Conservation (phyloP, 257 asterid species). For the Cinchona pubescens region DNA sequence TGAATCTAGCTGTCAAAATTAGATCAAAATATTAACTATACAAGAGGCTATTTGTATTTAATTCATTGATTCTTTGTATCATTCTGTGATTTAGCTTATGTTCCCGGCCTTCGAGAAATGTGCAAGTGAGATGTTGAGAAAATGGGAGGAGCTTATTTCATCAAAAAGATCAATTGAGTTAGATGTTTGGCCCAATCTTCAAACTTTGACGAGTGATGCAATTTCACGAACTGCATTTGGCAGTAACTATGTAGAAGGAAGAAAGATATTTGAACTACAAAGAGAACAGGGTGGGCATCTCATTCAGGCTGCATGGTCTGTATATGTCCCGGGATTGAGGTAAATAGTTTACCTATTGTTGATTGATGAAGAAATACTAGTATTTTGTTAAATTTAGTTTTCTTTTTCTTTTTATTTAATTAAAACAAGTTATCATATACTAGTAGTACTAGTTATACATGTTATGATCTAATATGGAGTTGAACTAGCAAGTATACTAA, state of each 20-base stretch:
- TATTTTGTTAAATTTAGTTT: not conserved
- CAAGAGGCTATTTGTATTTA: no score
- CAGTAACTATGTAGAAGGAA: slow-evolving; percentile 23
- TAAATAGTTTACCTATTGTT: not conserved
- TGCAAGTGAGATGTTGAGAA: slow-evolving; percentile 3
- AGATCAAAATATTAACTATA: no score
- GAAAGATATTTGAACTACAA: slow-evolving; percentile 24
- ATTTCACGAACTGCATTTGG: slow-evolving; percentile 27
- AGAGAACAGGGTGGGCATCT: slow-evolving; percentile 19
- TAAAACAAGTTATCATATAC: not conserved
- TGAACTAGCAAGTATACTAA: no score
- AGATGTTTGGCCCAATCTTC: slow-evolving; percentile 24
- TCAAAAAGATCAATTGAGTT: slow-evolving; percentile 1
- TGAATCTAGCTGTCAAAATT: no score
- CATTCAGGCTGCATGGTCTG: not conserved
- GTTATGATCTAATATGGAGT: not conserved
- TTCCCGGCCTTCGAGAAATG: slow-evolving; percentile 2
- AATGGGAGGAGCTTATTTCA: slow-evolving; percentile 18
- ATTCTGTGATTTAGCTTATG: slow-evolving; percentile 2
- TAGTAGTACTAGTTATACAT: no score
- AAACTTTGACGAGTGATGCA: slow-evolving; percentile 17
- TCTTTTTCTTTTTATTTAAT: not conserved
- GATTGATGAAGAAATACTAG: not conserved
- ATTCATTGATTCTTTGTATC: not conserved
- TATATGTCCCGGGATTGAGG: slow-evolving; percentile 24